Conservation (phyloP, 2,329 filamentous ascomycete genomes). For the Calonectria naviculata region DNA sequence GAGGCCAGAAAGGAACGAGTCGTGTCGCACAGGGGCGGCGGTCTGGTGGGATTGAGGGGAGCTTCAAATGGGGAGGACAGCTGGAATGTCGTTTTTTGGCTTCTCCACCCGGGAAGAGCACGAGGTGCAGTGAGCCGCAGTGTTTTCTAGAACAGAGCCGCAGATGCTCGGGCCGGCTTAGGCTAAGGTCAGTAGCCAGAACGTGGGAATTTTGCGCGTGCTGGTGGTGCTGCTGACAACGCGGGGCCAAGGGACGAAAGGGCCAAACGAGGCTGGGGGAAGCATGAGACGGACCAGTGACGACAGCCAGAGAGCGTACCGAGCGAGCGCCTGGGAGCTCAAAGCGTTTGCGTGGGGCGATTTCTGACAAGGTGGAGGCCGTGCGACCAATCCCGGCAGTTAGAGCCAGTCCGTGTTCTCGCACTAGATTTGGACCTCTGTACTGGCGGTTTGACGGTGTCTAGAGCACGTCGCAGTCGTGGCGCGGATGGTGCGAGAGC, state of each 20-base stretch:
- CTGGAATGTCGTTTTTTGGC: conserved; percentile 35
- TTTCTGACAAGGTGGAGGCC: not conserved
- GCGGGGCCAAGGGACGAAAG: conserved; percentile 13
- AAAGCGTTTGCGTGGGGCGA: not conserved
- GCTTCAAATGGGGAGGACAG: conserved; percentile 26
- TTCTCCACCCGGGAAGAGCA: conserved; percentile 38
- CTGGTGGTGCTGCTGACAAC: conserved; percentile 8
- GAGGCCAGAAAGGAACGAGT: not conserved
- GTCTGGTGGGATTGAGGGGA: conserved; percentile 21
- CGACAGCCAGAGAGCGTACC: not conserved
- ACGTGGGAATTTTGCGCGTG: conserved; percentile 4
- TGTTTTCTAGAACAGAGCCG: conserved; percentile 30
- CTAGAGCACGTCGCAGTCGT: conserved; percentile 12
- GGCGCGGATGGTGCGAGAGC: conserved; percentile 29
- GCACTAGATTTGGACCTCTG: not conserved
- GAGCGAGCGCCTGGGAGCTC: not conserved
- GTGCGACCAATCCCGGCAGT: not conserved
- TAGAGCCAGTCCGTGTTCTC: not conserved
- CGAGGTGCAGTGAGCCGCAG: conserved; percentile 25
- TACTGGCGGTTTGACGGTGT: conserved; percentile 8
- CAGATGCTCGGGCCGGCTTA: conserved; percentile 20
- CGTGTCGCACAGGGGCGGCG: not conserved
- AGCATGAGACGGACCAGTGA: conserved; percentile 2
- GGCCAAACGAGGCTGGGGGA: conserved; percentile 2
- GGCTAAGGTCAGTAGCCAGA: conserved; percentile 9